Base-by-base conservation (phyloP, 2,329 filamentous ascomycete species). In the Diaporthe citri region DNA sequence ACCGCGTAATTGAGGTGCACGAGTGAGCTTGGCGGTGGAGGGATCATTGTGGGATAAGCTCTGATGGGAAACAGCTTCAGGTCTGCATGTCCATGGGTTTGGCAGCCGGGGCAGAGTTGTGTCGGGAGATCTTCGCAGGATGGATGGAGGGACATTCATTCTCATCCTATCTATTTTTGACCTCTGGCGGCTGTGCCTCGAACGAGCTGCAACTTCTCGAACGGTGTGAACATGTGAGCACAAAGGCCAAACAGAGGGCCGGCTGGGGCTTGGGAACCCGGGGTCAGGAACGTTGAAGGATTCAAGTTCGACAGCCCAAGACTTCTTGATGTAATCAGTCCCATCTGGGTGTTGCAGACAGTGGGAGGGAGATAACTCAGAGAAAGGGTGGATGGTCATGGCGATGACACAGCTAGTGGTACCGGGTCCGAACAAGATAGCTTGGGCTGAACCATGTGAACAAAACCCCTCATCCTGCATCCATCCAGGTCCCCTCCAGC, bases 401-500 rank as follows among this genome's bases (percentile, higher is more conserved):
- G 55, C 28, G 15, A 72, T 59, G 56, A 39, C 39, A 62, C 57
- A 60, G 57, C 28, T 15, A 72, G 71, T 51, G 9, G 46, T 51
- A 62, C 48, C 34, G n/a, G 46, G 51, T 13, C 39, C 59, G 43
- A 48, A 56, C 25, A 57, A 66, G 59, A 52, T 52, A 52, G 64
- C 64, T 52, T 67, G 46, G 46, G 64, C 66, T 74, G 51, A 43
- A 57, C 66, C 57, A 72, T 74, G 73, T 71, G 73, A 74, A 71
- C 64, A 71, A 74, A 74, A 74, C 73, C 73, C 73, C 73, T 74
- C 73, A 74, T 56, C 41, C 41, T 41, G 52, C 28, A 39, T 36
- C 51, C 39, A 31, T 41, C 57, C 57, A 60, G 34, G 34, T 9
- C 22, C 34, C 57, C 12, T 43, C 69, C 39, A 59, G 55, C 52